phyloP scores from a whole-genome alignment of 176 grass and related monocot species.

The Metroxylon sagu region DNA sequence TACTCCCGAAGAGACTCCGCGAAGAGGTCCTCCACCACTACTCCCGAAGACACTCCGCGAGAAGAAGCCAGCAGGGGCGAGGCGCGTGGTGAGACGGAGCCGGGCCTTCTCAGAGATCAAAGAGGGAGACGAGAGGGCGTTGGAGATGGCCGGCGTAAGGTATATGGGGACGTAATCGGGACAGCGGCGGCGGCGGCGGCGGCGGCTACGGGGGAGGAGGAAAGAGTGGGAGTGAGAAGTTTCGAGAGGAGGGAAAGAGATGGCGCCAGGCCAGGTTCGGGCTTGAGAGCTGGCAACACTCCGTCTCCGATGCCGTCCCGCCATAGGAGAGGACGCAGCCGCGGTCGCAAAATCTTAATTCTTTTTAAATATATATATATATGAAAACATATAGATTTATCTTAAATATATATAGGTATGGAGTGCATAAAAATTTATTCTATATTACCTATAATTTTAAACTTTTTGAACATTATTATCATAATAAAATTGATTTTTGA shows the following conservation, averaged over 20 bases:
- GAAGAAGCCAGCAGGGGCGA: background rate
- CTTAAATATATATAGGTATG: too few species aligned
- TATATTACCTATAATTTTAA: too few species aligned
- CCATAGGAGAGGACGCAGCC: too few species aligned
- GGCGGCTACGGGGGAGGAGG: background rate
- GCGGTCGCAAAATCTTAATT: too few species aligned
- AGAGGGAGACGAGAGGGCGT: background rate
- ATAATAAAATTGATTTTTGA: too few species aligned
- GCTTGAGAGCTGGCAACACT: background rate
- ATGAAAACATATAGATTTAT: too few species aligned
- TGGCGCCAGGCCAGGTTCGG: constrained; percentile 15
- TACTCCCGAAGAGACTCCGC: constrained; percentile 25
- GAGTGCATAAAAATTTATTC: too few species aligned
- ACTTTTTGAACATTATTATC: too few species aligned
- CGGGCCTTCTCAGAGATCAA: background rate
- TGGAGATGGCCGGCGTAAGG: background rate
- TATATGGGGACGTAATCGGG: constrained; percentile 5
- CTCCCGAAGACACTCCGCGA: constrained; percentile 25
- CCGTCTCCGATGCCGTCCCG: too few species aligned
- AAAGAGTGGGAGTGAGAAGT: constrained; percentile 25
- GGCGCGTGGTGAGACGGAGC: background rate
- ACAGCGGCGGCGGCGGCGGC: background rate
- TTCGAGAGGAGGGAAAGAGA: background rate
- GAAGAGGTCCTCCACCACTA: constrained; percentile 2
- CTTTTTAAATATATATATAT: too few species aligned